Evolutionary conservation across 75 land plant species (phyloP), one percentile per base, ranked within the genome.

Genomic region (Pinus albicaulis): DNA sequence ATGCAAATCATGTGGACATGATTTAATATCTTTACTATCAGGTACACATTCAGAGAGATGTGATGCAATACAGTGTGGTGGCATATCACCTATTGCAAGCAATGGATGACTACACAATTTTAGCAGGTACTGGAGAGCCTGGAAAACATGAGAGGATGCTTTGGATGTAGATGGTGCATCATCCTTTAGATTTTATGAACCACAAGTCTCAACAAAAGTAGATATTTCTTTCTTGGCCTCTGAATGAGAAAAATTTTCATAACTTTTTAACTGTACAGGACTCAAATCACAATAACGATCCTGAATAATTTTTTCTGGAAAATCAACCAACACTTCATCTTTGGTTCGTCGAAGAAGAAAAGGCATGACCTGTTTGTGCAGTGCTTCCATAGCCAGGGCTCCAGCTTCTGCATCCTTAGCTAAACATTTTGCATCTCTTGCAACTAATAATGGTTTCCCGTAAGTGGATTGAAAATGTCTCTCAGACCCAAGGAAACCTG

Each of bases 301-400:
- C 82, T 97, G 98, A 76, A 97, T 89, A 58, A 94, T 97, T 72
- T 97, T 97, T 61, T 96, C 98, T 28, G 98, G 99, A 1, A 97
- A 89, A 87, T 97, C 99, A 77, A 95, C 87, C 56, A 97, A 79
- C 31, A 98, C 99, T 77, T 98, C 96, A 84, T 89, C 96, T 76
- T 95, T 92, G 74, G 98, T 98, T 66, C 99, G 91, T 57, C 99
- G 87, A 53, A 98, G 89, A 60, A 98, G 93, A 73, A 98, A 95
- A 57, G 99, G 99, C 99, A 97, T 97, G 12, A 97, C 99, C 99
- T 96, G n/a, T n/a, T n/a, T 98, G 74, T 98, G 99, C 71, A 98
- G 79, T 57, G 99, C 99, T 91, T 98, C 99, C 98, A 98, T 95
- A 16, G 99, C 99, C 68, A 98, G 85, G 66, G 80, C 89, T 72